These are phyloP conservation scores for Filobasidium wieringae DNA, from an alignment of 768 basidiomycete genomes.

Conservation along the genomic window DNA sequence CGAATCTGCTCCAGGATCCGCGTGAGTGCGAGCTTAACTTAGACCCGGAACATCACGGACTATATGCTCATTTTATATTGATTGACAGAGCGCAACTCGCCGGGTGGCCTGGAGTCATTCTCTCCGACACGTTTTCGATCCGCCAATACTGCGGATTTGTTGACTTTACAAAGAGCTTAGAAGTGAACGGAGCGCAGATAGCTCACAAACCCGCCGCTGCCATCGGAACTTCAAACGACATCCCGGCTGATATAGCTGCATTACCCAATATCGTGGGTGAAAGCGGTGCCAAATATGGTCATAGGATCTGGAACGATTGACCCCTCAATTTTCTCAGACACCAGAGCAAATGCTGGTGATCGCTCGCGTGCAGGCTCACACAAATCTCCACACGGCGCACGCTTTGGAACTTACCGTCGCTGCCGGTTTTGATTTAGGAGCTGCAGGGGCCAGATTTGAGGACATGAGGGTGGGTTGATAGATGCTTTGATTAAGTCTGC, in stretches of 20 bases:
- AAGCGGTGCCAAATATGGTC: no score
- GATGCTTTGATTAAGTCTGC: no score
- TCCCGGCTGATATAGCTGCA: slow-evolving; percentile 47
- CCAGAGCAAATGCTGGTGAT: slow-evolving; percentile 59
- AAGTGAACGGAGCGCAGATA: slow-evolving; percentile 29
- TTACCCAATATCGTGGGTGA: slow-evolving; percentile 48
- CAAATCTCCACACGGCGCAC: slow-evolving; percentile 65
- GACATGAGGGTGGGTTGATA: slow-evolving; percentile 48
- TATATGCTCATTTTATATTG: neutral
- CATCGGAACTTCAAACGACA: no score
- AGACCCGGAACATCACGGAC: neutral
- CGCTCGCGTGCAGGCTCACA: slow-evolving; percentile 54
- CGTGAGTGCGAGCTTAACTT: slow-evolving; percentile 51
- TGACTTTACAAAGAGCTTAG: slow-evolving; percentile 52
- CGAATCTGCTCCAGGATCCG: slow-evolving; percentile 65
- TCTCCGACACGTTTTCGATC: slow-evolving; percentile 77
- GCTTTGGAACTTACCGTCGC: slow-evolving; percentile 72
- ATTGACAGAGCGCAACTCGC: slow-evolving; percentile 54
- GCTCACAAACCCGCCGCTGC: slow-evolving; percentile 20
- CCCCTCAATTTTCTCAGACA: slow-evolving; percentile 48
- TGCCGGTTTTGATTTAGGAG: slow-evolving; percentile 71
- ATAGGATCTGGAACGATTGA: slow-evolving; percentile 19
- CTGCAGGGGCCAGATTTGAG: slow-evolving; percentile 73
- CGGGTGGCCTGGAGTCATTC: slow-evolving; percentile 80
- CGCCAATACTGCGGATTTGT: slow-evolving; percentile 71